Evolutionary conservation across 768 basidiomycete species (phyloP), one percentile per base, ranked within the genome.

Genomic region (Tulasnella sp.): DNA sequence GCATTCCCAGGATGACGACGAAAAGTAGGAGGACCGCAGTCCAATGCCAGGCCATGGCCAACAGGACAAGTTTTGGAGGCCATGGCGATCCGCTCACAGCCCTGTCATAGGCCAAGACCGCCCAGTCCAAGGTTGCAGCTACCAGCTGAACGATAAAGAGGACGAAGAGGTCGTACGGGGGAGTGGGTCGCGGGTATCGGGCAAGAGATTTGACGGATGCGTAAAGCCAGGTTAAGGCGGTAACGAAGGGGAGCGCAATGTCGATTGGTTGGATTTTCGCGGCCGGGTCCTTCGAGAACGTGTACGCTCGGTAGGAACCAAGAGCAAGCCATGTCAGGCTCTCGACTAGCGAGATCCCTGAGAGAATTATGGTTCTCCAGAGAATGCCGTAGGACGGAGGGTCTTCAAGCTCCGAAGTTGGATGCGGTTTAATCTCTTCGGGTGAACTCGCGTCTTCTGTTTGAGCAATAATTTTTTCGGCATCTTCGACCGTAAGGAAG

Each of bases 341-440:
- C 75, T 89, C 84, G 5, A 83, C 41, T 40, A 90, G 83, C 0
- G 89, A 86, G 2, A 88, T 75, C 72, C 84, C 82, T 0, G 84
- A 81, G 62, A 91, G 84, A n/a, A 86, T 75, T 59, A 87, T 74
- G 1, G 87, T 86, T 44, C 86, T 85, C 88, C 89, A 90, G 40
- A 41, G 39, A 32, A 9, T 29, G 47, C 41, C 35, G 44, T 44
- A 40, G 19, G 40, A 26, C 22, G 41, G 42, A 69, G 42, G 16
- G 40, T n/a, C 32, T 32, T 70, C 29, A 35, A 14, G 34, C 22
- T 41, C 62, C 35, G 69, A 17, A 9, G 37, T 29, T 29, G 52
- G n/a, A 4, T 22, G 22, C 32, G 52, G 52, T 22, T 59, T 59
- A n/a, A 26, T 39, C 39, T 42, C 67, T 6, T 71, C 42, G 64